phyloP scores from a whole-genome alignment of 148 eudicot species.

The Dianthus caryophyllus region DNA sequence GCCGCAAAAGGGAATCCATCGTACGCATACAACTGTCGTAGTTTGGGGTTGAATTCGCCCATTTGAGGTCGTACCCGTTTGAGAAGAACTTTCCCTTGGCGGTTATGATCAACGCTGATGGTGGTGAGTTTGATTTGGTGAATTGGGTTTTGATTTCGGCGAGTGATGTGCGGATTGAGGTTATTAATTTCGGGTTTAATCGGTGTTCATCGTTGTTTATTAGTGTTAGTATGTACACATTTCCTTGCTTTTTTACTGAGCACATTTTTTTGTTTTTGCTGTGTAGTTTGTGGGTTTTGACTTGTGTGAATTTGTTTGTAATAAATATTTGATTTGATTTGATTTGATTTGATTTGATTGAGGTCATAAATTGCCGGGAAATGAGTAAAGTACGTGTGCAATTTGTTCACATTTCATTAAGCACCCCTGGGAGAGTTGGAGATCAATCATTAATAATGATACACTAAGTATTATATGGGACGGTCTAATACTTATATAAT shows the following conservation, averaged over 20 bases:
- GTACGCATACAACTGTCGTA: background rate
- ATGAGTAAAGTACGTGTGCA: no score
- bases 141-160: slow-evolving; percentile 29
- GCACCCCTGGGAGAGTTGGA: no score
- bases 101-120: slow-evolving; percentile 50
- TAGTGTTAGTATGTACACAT: slow-evolving; percentile 38
- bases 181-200: slow-evolving; percentile 38
- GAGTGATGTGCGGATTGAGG: slow-evolving; percentile 37
- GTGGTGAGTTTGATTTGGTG: slow-evolving; percentile 10
- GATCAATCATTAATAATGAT: no score
- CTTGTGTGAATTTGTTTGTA: no score
- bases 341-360: no score
- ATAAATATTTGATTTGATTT: no score
- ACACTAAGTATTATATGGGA: no score
- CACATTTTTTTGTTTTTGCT: background rate
- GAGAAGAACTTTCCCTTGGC: slow-evolving; percentile 62
- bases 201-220: slow-evolving; percentile 51
- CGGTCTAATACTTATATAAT: no score
- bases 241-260: slow-evolving; percentile 43
- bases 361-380: no score
- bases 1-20: slow-evolving; percentile 32
- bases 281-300: no score
- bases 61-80: slow-evolving; percentile 51
- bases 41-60: slow-evolving; percentile 20
- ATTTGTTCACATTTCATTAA: no score